Conservation (phyloP, 345 rosid species). For the Citrus unshiu region DNA sequence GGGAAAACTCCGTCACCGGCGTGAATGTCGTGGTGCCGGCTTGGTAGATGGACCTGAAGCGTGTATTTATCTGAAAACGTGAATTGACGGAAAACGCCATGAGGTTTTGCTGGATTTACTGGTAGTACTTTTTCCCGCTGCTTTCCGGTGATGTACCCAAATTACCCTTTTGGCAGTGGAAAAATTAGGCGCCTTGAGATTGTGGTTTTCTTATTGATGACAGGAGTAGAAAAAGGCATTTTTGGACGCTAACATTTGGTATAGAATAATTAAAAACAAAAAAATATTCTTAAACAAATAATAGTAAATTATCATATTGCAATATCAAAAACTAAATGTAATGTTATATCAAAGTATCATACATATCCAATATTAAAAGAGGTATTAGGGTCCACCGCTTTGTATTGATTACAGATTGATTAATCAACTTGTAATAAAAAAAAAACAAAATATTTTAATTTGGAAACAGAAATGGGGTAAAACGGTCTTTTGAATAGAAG, state of each 20-base stretch:
- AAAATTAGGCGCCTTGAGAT: neutral
- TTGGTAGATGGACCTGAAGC: conserved; percentile 13
- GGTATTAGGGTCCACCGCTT: neutral
- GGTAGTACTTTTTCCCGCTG: conserved; percentile 9
- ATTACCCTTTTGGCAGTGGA: neutral
- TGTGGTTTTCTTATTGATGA: neutral
- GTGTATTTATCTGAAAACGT: conserved; percentile 15
- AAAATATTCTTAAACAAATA: no score
- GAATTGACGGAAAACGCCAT: conserved; percentile 46
- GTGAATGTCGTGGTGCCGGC: conserved; percentile 11
- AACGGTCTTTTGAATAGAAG: neutral
- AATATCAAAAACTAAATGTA: no score
- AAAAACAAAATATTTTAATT: no score
- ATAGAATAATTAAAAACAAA: neutral
- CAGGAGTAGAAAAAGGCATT: neutral
- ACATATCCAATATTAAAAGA: neutral
- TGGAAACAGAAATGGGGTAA: neutral
- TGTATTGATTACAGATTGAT: neutral
- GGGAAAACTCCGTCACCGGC: conserved; percentile 49
- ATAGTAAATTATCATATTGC: no score
- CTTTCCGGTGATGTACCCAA: conserved; percentile 8
- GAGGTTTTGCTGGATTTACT: conserved; percentile 20
- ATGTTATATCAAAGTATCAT: no score
- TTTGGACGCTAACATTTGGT: neutral
- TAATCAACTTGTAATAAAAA: neutral